Evolutionary conservation across 2,329 filamentous ascomycete species (phyloP).

Genomic region (Clonostachys rhizophaga): DNA sequence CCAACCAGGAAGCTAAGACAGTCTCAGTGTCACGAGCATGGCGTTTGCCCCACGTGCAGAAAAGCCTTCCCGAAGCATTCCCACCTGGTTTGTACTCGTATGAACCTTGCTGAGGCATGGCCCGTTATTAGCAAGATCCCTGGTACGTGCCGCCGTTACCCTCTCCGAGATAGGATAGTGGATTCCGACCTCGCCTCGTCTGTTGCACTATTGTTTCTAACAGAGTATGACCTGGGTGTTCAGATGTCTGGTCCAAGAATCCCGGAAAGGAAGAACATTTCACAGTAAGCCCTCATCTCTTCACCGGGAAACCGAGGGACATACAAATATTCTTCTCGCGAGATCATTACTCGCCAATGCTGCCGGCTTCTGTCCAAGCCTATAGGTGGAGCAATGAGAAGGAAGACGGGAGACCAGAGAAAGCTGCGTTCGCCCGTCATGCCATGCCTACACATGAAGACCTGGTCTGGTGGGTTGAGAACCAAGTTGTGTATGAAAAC

Average conservation of each 20-base stretch:
- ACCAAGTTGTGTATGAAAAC: conserved; percentile 15
- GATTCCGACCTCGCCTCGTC: background rate
- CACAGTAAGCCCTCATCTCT: conserved; percentile 24
- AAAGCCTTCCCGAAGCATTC: conserved; percentile 33
- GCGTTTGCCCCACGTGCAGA: conserved; percentile 33
- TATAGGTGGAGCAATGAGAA: conserved; percentile 23
- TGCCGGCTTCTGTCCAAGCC: conserved; percentile 30
- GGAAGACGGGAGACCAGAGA: conserved; percentile 19
- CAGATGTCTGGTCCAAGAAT: conserved; percentile 30
- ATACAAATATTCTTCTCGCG: conserved; percentile 28
- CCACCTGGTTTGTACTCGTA: conserved; percentile 31
- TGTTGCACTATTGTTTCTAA: background rate
- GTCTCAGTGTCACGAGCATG: conserved; percentile 30
- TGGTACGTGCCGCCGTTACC: conserved; percentile 22
- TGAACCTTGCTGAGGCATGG: conserved; percentile 27
- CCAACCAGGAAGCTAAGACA: background rate
- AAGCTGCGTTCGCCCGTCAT: conserved; percentile 29
- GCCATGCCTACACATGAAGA: conserved; percentile 24
- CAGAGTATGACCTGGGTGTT: conserved; percentile 11
- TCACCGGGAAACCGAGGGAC: conserved; percentile 25
- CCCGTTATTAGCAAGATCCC: conserved; percentile 29
- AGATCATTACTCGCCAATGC: conserved; percentile 27
- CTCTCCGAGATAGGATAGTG: background rate
- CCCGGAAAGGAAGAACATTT: conserved; percentile 24
- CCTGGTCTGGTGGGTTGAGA: conserved; percentile 29